Conservation (phyloP, 495 filamentous ascomycete genomes). For the Glutinoglossum americanum region DNA sequence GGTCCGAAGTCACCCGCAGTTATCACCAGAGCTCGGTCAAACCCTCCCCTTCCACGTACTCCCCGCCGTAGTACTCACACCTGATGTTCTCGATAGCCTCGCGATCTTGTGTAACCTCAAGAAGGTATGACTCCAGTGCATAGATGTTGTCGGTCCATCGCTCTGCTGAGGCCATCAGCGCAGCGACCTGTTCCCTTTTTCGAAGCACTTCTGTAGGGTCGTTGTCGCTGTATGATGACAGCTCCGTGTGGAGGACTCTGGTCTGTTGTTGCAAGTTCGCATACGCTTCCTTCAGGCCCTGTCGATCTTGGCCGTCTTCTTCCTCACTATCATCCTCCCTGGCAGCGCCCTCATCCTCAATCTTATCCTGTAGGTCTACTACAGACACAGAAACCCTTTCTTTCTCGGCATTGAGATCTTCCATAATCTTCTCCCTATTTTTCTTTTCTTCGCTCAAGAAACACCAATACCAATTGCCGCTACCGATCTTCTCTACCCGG, state of each 20-base stretch:
- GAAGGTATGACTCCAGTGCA: slow-evolving; percentile 37
- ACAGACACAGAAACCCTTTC: slow-evolving; percentile 22
- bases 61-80: slow-evolving; percentile 35
- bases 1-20: too few species aligned
- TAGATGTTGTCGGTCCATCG: slow-evolving; percentile 44
- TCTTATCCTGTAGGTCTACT: slow-evolving; percentile 15
- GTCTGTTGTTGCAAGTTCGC: slow-evolving; percentile 1
- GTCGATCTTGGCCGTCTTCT: slow-evolving; percentile 3
- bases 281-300: background rate
- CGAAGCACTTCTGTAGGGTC: slow-evolving; percentile 30
- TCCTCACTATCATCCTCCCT: slow-evolving; percentile 8
- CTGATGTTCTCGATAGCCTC: slow-evolving; percentile 29
- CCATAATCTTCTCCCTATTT: slow-evolving; percentile 24
- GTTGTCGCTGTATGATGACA: slow-evolving; percentile 25
- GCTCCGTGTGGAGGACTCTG: slow-evolving; percentile 16
- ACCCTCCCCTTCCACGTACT: slow-evolving; percentile 41
- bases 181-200: slow-evolving; percentile 26
- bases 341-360: slow-evolving; percentile 6
- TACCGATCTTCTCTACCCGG: slow-evolving; percentile 59
- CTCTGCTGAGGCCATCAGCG: slow-evolving; percentile 25
- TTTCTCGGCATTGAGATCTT: slow-evolving; percentile 30
- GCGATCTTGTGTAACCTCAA: slow-evolving; percentile 27
- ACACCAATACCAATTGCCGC: slow-evolving; percentile 66
- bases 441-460: slow-evolving; percentile 44
- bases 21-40: slow-evolving; percentile 33